phyloP scores from a whole-genome alignment of 202 grass and related monocot genomes.

The Setaria italica region DNA sequence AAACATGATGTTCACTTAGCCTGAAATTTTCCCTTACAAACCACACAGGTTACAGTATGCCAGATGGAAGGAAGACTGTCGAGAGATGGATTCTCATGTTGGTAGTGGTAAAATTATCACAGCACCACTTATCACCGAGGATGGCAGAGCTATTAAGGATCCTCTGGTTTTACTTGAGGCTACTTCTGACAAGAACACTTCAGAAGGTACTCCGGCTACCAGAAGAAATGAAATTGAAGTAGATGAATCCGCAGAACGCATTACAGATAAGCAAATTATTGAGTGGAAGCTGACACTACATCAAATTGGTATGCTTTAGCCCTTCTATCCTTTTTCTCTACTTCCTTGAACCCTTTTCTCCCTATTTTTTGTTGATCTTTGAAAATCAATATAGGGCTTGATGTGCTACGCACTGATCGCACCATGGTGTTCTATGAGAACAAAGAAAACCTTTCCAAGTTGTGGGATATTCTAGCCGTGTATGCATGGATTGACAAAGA shows the following conservation, averaged over 20 bases:
- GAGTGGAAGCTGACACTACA: constrained; percentile 98
- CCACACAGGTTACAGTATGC: constrained; percentile 75
- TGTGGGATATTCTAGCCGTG: constrained; percentile 97
- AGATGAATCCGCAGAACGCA: constrained; percentile 48
- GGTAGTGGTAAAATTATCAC: constrained; percentile 94
- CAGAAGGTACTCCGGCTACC: constrained; percentile 37
- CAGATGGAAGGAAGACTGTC: constrained; percentile 96
- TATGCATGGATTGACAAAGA: constrained; percentile 99
- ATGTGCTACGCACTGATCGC: constrained; percentile 92
- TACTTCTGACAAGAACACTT: constrained; percentile 48
- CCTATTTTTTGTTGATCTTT: constrained; percentile 30
- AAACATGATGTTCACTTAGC: constrained; percentile 22
- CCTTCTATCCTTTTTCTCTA: constrained; percentile 23
- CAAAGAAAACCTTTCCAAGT: constrained; percentile 96
- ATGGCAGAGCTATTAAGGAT: constrained; percentile 88
- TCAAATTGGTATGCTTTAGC: constrained; percentile 84
- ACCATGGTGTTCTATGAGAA: constrained; percentile 95
- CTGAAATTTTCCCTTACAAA: constrained; percentile 41
- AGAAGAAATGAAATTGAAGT: constrained; percentile 36
- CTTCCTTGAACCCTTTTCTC: constrained; percentile 4
- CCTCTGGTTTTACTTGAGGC: constrained; percentile 94
- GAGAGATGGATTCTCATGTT: constrained; percentile 93
- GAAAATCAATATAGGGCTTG: constrained; percentile 69
- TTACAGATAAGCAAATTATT: constrained; percentile 87
- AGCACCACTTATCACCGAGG: constrained; percentile 91